Evolutionary conservation across 306 rosid genomes (phyloP).

Genomic region (Corylus heterophylla): DNA sequence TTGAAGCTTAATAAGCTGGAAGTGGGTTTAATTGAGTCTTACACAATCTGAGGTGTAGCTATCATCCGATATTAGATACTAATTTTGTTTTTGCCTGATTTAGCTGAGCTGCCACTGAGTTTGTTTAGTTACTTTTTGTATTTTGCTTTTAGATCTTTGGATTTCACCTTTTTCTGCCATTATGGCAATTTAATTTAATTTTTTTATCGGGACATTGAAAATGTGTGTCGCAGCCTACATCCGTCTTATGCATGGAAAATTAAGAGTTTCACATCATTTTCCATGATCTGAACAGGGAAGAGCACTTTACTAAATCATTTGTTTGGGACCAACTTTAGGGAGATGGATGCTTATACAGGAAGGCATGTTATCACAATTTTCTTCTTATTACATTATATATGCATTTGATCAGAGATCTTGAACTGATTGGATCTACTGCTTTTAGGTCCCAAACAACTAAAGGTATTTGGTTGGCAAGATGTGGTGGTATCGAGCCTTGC

Average conservation of each 20-base stretch:
- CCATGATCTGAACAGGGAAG: slow-evolving; percentile 66
- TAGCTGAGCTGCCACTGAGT: not conserved
- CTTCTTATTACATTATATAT: slow-evolving; percentile 4
- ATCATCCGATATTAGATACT: slow-evolving; percentile 6
- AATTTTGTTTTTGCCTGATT: not conserved
- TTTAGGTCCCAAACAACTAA: slow-evolving; percentile 97
- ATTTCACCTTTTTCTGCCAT: slow-evolving; percentile 3
- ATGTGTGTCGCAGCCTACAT: not conserved
- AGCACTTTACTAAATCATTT: slow-evolving; percentile 84
- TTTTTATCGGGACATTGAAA: not conserved
- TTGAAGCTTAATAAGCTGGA: not conserved
- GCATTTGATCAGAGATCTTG: not conserved
- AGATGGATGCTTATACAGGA: slow-evolving; percentile 99
- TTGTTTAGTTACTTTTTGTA: not conserved
- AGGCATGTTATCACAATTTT: slow-evolving; percentile 55
- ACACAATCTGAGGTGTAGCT: slow-evolving; percentile 6
- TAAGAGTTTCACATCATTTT: slow-evolving; percentile 10
- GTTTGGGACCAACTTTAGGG: slow-evolving; percentile 81
- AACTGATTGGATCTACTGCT: slow-evolving; percentile 29
- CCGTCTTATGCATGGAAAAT: not conserved
- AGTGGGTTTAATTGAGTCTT: not conserved
- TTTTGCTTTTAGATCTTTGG: not conserved
- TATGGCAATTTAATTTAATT: not conserved
- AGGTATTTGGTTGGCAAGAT: slow-evolving; percentile 96
- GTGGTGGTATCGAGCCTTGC: slow-evolving; percentile 89